Base-by-base conservation (phyloP, 1,284 basidiomycete species). In the Cerrena zonata region DNA sequence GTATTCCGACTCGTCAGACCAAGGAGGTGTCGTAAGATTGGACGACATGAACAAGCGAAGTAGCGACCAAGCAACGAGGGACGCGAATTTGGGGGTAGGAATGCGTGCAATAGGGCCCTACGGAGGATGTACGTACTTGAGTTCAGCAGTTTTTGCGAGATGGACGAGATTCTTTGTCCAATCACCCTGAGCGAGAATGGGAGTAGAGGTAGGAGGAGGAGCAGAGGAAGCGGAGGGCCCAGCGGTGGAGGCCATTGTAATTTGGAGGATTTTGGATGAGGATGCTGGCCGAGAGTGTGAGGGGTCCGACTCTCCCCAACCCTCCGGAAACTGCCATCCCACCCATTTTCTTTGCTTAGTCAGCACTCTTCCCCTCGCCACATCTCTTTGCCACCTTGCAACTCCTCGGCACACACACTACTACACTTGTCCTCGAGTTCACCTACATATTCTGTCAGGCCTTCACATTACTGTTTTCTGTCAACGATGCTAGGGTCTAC, bases 81-180 rank as follows among this genome's bases (percentile, higher is more conserved):
- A 41, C 30, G n/a, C 27, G 26, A 11, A 36, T 11, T 36, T 36
- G 11, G 34, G 34, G n/a, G n/a, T n/a, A n/a, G n/a, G n/a, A n/a
- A n/a, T n/a, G n/a, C n/a, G n/a, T n/a, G n/a, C n/a, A n/a, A n/a
- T n/a, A n/a, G n/a, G n/a, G n/a, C n/a, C n/a, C n/a, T n/a, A n/a
- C n/a, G n/a, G n/a, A n/a, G n/a, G n/a, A 34, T 34, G 47, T 12
- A 69, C 79, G 59, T 65, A 89, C 86, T 89, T 89, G 58, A 89
- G 74, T 62, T 89, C 87, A 15, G 88, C 87, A 0, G 84, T 88
- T 71, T 85, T 89, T 3, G 87, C 87, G 19, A 89, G 75, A 53
- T 89, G 85, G 44, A 90, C 83, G 42, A 90, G 76, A 66, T 88
- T 85, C 60, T 84, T 86, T 27, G 86, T 88, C 87, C 87, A 90